A percentile compares a stretch with the other conserved stretches of the same genome.
Conservation (phyloP, 169 alveolate species). For the Cardiosporidium cionae region DNA sequence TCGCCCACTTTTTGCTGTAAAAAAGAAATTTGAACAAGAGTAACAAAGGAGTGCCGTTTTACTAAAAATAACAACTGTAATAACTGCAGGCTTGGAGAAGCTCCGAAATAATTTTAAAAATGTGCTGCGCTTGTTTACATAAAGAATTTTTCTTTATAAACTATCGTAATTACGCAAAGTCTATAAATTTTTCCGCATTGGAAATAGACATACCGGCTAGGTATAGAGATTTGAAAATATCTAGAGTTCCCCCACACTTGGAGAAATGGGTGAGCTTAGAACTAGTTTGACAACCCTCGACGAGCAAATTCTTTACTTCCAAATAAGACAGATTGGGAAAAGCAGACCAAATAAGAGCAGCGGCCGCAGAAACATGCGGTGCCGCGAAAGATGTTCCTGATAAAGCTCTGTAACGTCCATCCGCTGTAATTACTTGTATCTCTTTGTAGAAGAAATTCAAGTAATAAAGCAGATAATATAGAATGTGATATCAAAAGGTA, state of each 20-base stretch:
- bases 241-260: conserved; percentile 23
- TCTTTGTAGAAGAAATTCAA: neutral
- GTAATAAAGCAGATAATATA: neutral
- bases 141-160: too few species aligned
- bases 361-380: conserved; percentile 47
- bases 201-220: conserved; percentile 29
- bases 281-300: conserved; percentile 33
- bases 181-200: too few species aligned
- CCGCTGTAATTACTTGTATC: conserved; percentile 12
- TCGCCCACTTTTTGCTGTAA: too few species aligned
- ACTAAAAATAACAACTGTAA: too few species aligned
- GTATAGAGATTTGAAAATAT: neutral
- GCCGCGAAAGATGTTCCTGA: conserved; percentile 50
- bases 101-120: too few species aligned
- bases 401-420: conserved; percentile 25
- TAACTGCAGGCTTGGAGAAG: too few species aligned
- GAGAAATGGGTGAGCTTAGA: conserved; percentile 8
- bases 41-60: too few species aligned
- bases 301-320: conserved; percentile 29
- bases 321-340: conserved; percentile 38
- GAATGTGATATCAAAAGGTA: neutral
- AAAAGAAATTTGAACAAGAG: too few species aligned
- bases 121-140: too few species aligned
- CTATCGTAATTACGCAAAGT: too few species aligned
- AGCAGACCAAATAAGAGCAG: conserved; percentile 49